Evolutionary conservation across 257 asterid genomes (phyloP).

Genomic region (Solanum infundibuliforme): DNA sequence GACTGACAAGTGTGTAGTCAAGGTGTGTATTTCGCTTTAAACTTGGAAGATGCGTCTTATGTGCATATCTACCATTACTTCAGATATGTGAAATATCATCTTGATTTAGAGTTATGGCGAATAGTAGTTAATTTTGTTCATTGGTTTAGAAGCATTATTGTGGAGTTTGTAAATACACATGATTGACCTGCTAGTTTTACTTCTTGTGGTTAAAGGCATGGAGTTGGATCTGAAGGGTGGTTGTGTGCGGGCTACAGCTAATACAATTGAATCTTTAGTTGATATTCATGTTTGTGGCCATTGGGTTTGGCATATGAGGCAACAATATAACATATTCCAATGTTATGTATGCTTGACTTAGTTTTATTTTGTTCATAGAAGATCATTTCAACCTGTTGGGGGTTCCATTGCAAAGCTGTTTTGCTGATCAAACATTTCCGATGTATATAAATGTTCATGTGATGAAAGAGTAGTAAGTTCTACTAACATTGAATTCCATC

Average conservation of each 20-base stretch:
- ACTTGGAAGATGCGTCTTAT: background rate
- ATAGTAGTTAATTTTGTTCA: background rate
- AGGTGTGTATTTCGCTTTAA: background rate
- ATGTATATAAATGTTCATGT: background rate
- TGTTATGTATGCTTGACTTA: background rate
- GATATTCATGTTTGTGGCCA: background rate
- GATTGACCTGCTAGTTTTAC: background rate
- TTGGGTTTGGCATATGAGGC: background rate
- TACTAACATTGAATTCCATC: background rate
- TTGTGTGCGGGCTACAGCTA: background rate
- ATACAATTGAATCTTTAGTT: background rate
- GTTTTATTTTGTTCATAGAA: background rate
- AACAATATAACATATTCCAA: background rate
- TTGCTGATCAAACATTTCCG: background rate
- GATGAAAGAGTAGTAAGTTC: background rate
- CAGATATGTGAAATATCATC: background rate
- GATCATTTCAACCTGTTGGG: background rate
- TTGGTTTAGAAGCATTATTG: background rate
- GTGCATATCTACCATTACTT: background rate
- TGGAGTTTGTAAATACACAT: background rate
- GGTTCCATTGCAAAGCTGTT: background rate
- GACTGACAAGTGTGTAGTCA: background rate
- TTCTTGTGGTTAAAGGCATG: background rate
- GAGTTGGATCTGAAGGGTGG: background rate
- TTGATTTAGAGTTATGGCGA: background rate